Conservation (phyloP, 2,329 filamentous ascomycete genomes). For the Cyphellophora europaea region DNA sequence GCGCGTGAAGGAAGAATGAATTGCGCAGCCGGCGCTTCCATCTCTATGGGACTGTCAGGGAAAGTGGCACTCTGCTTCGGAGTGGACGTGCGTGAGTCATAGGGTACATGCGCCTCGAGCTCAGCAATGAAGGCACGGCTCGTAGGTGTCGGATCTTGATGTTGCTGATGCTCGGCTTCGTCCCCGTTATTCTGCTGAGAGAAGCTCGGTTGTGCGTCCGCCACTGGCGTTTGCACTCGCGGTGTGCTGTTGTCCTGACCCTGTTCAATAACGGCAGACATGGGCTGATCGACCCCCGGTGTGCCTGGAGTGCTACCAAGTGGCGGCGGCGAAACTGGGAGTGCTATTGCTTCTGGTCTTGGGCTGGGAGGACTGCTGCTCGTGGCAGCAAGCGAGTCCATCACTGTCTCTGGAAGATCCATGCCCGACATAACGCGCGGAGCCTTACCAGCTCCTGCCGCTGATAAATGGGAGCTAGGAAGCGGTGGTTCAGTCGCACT, state of each 20-base stretch:
- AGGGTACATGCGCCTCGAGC: slow-evolving; percentile 12
- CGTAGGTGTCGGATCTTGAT: no score
- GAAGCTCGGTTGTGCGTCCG: neutral
- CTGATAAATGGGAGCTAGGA: neutral
- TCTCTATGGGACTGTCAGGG: slow-evolving; percentile 11
- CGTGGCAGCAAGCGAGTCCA: neutral
- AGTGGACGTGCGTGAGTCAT: no score
- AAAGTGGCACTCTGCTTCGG: slow-evolving; percentile 3
- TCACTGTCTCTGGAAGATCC: neutral
- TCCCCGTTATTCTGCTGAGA: no score
- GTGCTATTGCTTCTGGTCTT: neutral
- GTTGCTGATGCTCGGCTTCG: no score
- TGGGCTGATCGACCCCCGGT: neutral
- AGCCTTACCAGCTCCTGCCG: no score
- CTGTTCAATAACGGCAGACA: no score
- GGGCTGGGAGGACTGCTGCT: neutral
- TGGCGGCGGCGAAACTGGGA: neutral
- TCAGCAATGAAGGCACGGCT: slow-evolving; percentile 9
- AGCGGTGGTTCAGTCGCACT: slow-evolving; percentile 5
- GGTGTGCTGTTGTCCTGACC: no score
- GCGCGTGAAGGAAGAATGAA: slow-evolving; percentile 15
- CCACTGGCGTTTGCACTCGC: no score
- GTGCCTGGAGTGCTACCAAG: neutral
- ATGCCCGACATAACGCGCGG: no score
- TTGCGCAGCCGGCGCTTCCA: slow-evolving; percentile 14